Evolutionary conservation across 1,284 basidiomycete genomes (phyloP), one percentile per base, ranked within the genome.

Genomic region (Athelia sp.): DNA sequence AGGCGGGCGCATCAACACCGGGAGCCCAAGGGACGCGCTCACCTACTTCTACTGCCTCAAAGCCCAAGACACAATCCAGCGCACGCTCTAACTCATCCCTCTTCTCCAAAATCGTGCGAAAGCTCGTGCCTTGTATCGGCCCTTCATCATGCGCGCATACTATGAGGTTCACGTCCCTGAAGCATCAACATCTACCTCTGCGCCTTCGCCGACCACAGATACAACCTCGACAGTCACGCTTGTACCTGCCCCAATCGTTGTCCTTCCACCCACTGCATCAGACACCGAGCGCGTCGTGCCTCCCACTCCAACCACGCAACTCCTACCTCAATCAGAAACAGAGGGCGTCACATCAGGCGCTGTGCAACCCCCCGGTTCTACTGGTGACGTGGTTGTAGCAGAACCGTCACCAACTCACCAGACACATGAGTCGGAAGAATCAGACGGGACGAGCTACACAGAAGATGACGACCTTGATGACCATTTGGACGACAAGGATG

Each of bases 341-440:
- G 74, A 74, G 57, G 74, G 70, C 29, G 57, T 78, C 46, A 77
- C 78, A 4, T 76, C 75, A 32, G 78, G 75, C 32, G 75, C 76
- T 15, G 78, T 79, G 14, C 78, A 81, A 50, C 66, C 78, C 4
- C 78, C 80, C 19, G 79, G 79, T 19, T 78, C 79, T 26, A 75
- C 72, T 17, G 79, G 36, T 17, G 36, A 40, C 4, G 36, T 68
- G 29, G 67, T 68, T 42, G 50, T 56, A 52, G 24, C 47, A 50
- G 43, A 54, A 48, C 42, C 54, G 47, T 6, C 21, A 18, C 61
- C 63, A 23, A 60, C 61, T 21, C 58, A 57, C 32, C 36, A 6
- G 15, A 54, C 62, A 14, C 61, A 61, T 22, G 63, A 65, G 32
- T 58, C 61, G 43, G 72, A 76, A 17, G 75, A 78, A 44, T 73